Percentiles rank a stretch among this genome's conserved stretches.
phyloP scores from a whole-genome alignment of 2,329 filamentous ascomycete species.

The Ophiosphaerella korrae region DNA sequence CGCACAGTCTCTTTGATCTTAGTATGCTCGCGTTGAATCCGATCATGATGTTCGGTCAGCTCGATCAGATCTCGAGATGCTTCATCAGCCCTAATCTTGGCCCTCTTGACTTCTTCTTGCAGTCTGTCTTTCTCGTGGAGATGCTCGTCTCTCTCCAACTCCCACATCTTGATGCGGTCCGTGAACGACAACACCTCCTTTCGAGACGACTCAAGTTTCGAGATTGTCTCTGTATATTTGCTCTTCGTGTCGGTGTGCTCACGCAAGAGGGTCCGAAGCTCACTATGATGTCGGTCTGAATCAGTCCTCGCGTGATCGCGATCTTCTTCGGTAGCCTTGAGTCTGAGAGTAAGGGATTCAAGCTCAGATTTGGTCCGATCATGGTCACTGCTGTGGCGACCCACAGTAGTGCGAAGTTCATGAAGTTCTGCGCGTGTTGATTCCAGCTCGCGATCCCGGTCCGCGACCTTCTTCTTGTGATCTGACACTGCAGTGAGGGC shows the following conservation, averaged over 20 bases:
- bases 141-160: slow-evolving; percentile 29
- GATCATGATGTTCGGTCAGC: slow-evolving; percentile 28
- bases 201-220: slow-evolving; percentile 26
- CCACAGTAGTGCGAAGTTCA: slow-evolving; percentile 16
- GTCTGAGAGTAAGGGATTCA: slow-evolving; percentile 18
- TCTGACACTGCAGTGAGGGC: slow-evolving; percentile 24
- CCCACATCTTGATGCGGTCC: slow-evolving; percentile 29
- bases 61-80: slow-evolving; percentile 26
- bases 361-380: slow-evolving; percentile 26
- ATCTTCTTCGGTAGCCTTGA: slow-evolving; percentile 25
- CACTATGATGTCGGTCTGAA: slow-evolving; percentile 26
- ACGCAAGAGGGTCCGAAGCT: slow-evolving; percentile 24
- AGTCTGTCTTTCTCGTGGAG: slow-evolving; percentile 31
- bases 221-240: slow-evolving; percentile 20
- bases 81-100: slow-evolving; percentile 24
- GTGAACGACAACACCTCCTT: slow-evolving; percentile 26
- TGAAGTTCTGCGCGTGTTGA: slow-evolving; percentile 20
- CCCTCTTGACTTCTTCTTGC: slow-evolving; percentile 29
- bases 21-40: slow-evolving; percentile 24
- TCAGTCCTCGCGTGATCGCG: slow-evolving; percentile 26
- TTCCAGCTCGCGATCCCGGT: slow-evolving; percentile 26
- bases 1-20: slow-evolving; percentile 29
- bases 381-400: slow-evolving; percentile 14
- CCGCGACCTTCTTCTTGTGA: slow-evolving; percentile 29
- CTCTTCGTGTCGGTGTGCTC: slow-evolving; percentile 34